Conservation (phyloP, 176 grass and related monocot genomes). For the Aegilops sharonensis region DNA sequence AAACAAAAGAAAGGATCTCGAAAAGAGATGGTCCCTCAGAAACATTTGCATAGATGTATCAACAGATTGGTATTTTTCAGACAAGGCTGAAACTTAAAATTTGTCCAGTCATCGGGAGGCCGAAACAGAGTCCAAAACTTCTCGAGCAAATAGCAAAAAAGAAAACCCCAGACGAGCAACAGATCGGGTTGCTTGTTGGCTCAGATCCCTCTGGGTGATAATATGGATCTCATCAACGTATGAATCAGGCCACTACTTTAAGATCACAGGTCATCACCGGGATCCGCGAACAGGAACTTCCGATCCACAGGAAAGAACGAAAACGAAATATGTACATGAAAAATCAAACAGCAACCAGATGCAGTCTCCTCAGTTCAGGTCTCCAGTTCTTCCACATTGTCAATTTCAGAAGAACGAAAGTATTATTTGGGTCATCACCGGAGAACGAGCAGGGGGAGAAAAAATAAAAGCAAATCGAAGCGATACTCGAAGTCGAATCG, state of each 20-base stretch:
- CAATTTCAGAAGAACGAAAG: conserved; percentile 61
- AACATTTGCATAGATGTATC: conserved; percentile 25
- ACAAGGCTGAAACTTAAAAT: conserved; percentile 54
- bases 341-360: not conserved
- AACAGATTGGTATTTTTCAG: conserved; percentile 41
- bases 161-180: not conserved
- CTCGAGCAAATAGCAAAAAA: too few species aligned
- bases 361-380: conserved; percentile 47
- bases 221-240: conserved; percentile 29
- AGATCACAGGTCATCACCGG: conserved; percentile 43
- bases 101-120: conserved; percentile 36
- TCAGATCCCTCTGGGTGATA: conserved; percentile 47
- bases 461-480: not conserved
- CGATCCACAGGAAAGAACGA: not conserved
- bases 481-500: not conserved
- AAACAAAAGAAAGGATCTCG: not conserved
- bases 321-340: not conserved
- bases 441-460: not conserved
- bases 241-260: conserved; percentile 58
- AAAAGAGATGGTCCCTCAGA: conserved; percentile 19
- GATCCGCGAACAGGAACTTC: not conserved
- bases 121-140: not conserved
- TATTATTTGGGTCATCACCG: conserved; percentile 42
- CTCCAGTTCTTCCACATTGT: conserved; percentile 47
- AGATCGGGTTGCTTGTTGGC: not conserved